Conservation (phyloP, 129 eudicot genomes). For the Cynara cardunculus region DNA sequence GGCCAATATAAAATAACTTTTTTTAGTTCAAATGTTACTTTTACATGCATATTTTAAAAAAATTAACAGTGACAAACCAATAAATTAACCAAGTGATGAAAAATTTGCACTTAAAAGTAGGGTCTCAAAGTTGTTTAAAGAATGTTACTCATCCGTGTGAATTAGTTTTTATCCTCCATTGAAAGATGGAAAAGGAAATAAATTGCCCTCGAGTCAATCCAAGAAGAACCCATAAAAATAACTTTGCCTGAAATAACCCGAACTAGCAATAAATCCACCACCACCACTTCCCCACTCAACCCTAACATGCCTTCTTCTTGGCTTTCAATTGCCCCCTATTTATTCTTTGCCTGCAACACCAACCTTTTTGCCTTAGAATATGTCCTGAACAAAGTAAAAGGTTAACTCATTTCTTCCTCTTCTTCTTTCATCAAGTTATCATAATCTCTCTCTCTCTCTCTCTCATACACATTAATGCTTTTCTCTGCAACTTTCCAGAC, state of each 20-base stretch:
- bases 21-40: neutral
- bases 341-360: constrained; percentile 35
- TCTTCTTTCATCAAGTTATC: constrained; percentile 29
- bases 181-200: constrained; percentile 39
- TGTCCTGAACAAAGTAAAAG: constrained; percentile 11
- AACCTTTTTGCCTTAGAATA: constrained; percentile 35
- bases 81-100: neutral
- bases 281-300: constrained; percentile 36
- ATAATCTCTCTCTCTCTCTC: constrained; percentile 9
- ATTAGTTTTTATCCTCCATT: constrained; percentile 25
- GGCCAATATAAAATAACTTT: neutral
- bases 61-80: neutral
- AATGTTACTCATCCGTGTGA: constrained; percentile 29
- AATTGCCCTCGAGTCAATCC: constrained; percentile 39
- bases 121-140: neutral
- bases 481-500: constrained; percentile 6
- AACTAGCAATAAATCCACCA: constrained; percentile 26
- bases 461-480: constrained; percentile 13
- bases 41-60: neutral
- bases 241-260: constrained; percentile 32
- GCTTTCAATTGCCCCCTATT: constrained; percentile 32
- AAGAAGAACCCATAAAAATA: constrained; percentile 42
- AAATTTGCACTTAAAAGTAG: neutral
- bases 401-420: constrained; percentile 4
- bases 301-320: constrained; percentile 28